Base-by-base conservation (phyloP, 139 green algal genomes). In the Medakamo hakoo region DNA sequence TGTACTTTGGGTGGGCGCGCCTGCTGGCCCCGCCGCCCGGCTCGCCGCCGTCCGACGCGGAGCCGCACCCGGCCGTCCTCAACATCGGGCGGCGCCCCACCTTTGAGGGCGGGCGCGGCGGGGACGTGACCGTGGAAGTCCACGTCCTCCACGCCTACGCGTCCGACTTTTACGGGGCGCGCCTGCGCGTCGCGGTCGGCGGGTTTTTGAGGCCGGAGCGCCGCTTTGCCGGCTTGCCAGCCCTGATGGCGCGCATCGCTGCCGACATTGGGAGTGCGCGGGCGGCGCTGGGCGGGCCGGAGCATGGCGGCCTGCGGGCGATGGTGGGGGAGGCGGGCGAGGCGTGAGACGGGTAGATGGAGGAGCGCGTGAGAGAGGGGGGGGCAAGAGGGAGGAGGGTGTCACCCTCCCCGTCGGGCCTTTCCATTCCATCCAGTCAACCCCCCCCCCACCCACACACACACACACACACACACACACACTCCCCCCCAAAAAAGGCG, bases 81-180 rank as follows among this genome's bases (percentile, higher is more conserved):
- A 97, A 97, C 73, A 72, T 97, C 2, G 91, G 91, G 14, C 30
- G 69, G 61, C 76, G 88, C 14, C 91, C 91, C 4, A 96, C 87
- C 2, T 87, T 96, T 29, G 81, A 76, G 27, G 74, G 83, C 64
- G n/a, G n/a, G n/a, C n/a, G n/a, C n/a, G 75, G 73, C 18, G 49
- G 68, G 26, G 61, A 72, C 19, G 31, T 61, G 5, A 77, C 58
- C 28, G 72, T 92, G 30, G 89, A 96, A 68, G 80, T 81, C 22
- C 86, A 97, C 74, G 71, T 95, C 18, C 64, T 97, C 73, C 81
- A 96, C 70, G 65, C 73, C n/a, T 92, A 80, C 66, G 67, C 55
- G 18, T 27, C 26, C 1, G 76, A 87, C 62, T 89, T 87, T 67
- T 82, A 84, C 56, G 76, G 78, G 4, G 30, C 65, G 59, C 32